Percentiles rank a stretch among this genome's conserved stretches.
phyloP scores from a whole-genome alignment of 1,284 basidiomycete species.

The Clitocybe nebularis region DNA sequence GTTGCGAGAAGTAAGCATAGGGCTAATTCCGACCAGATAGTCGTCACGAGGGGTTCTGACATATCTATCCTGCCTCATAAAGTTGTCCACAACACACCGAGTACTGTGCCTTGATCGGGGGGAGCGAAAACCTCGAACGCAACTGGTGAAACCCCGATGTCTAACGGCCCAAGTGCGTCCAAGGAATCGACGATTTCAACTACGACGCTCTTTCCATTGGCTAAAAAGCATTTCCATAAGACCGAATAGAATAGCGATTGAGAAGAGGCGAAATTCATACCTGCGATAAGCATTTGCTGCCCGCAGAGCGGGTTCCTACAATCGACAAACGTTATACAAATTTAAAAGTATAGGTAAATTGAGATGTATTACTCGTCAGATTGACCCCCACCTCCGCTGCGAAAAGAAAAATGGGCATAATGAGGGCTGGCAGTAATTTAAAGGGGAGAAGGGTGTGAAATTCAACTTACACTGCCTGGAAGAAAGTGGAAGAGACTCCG shows the following conservation, averaged over 20 bases:
- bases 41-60: too few species aligned
- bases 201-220: conserved; percentile 14
- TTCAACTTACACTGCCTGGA: too few species aligned
- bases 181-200: conserved; percentile 22
- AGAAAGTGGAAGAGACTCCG: conserved; percentile 33
- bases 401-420: too few species aligned
- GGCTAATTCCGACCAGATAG: too few species aligned
- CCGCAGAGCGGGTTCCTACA: conserved; percentile 23
- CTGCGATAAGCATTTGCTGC: conserved; percentile 16
- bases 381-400: too few species aligned
- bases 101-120: conserved; percentile 19
- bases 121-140: conserved; percentile 19
- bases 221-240: conserved; percentile 7
- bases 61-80: too few species aligned
- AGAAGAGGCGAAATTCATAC: conserved; percentile 9
- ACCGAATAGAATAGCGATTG: background rate
- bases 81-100: conserved; percentile 19
- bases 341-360: too few species aligned
- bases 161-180: conserved; percentile 6
- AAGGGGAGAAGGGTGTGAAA: conserved; percentile 37
- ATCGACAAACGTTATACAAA: too few species aligned
- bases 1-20: too few species aligned
- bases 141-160: conserved; percentile 18
- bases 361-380: too few species aligned
- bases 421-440: too few species aligned